Percentiles rank a stretch among this genome's conserved stretches.
These are phyloP conservation scores for Botryotinia calthae DNA, from an alignment of 2,329 filamentous ascomycete genomes.

Conservation along the genomic window DNA sequence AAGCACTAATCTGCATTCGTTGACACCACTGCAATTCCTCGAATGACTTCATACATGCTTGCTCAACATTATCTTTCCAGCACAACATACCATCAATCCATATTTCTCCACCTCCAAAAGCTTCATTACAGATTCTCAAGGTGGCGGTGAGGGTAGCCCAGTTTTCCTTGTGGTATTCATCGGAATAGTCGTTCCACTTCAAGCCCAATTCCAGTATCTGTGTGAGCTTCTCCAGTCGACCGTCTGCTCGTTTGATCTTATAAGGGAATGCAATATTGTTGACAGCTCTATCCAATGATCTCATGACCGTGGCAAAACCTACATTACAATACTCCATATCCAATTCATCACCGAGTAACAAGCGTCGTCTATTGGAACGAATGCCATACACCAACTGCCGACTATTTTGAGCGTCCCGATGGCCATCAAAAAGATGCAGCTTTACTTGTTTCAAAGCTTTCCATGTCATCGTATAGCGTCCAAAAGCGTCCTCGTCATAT, in stretches of 20 bases:
- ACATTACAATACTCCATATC: background rate
- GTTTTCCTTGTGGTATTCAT: background rate
- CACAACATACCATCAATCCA: background rate
- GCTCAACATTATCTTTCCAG: background rate
- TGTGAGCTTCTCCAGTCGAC: background rate
- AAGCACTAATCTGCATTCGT: background rate
- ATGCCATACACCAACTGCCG: background rate
- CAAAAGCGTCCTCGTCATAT: background rate
- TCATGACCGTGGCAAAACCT: background rate
- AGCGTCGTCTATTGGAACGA: background rate
- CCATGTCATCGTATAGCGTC: background rate
- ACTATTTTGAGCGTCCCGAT: too few relatives aligned
- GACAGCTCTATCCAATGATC: background rate
- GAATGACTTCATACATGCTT: background rate
- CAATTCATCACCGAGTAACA: background rate
- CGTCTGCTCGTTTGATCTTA: background rate
- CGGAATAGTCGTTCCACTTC: background rate
- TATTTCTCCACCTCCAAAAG: background rate
- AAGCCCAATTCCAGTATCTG: background rate
- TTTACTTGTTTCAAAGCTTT: background rate
- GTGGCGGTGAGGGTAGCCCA: background rate
- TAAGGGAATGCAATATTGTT: background rate
- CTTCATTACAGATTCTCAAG: background rate
- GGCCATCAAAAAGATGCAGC: background rate
- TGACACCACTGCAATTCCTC: background rate